Base-by-base conservation (phyloP, 495 filamentous ascomycete genomes). In the Lasiosphaeriaceae sp. region DNA sequence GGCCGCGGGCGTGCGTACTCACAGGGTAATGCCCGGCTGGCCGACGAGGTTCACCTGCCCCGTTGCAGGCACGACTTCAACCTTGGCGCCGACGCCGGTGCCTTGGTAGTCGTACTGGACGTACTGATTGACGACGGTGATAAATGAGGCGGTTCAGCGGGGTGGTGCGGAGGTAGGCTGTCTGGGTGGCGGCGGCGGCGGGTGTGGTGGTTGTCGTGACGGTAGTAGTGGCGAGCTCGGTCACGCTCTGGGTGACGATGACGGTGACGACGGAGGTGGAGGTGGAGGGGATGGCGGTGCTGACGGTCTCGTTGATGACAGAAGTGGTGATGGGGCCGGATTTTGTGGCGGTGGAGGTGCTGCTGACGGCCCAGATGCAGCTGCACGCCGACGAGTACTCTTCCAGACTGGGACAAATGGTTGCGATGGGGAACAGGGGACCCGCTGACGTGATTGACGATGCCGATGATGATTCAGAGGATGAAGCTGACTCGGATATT, bases 281-380 rank as follows among this genome's bases (percentile, higher is more conserved):
- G 6, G 46, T 47, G 11, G 46, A 3, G 11, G 20, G 46, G 4
- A 47, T 22, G n/a, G 46, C 46, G n/a, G 46, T 21, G 46, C 46
- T 47, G n/a, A 47, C 46, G 11, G 46, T 47, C 17, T 20, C n/a
- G 46, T 6, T 47, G 17, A 22, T 47, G 46, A 22, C 19, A 22
- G 46, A 21, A 17, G 22, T 21, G n/a, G 46, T 20, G 46, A 22
- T 17, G 46, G 11, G 46, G 22, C n/a, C n/a, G 8, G 22, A 6
- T 22, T 47, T 17, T 17, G 46, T 47, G 46, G 8, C 17, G 8
- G 46, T 47, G 46, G 46, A 11, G 19, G 46, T 22, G 46, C 46
- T 47, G 46, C n/a, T 47, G n/a, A 47, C 46, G 46, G 46, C 46
- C 11, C 22, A 22, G 14, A 47, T 47, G 46, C 46, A 47, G n/a